Evolutionary conservation across 345 rosid genomes (phyloP).

Genomic region (Passiflora organensis): DNA sequence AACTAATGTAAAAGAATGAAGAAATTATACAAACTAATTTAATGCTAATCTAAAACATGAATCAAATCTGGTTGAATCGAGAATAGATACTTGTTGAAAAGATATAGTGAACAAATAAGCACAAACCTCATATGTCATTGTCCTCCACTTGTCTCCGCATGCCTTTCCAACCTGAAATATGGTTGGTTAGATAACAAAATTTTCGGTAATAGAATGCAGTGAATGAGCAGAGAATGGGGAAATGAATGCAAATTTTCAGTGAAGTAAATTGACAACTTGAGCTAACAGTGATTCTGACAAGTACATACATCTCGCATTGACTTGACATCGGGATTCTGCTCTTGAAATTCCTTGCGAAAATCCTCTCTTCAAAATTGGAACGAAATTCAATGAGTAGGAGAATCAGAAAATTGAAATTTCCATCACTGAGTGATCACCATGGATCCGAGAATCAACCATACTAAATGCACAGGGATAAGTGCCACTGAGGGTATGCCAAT

Average conservation of each 20-base stretch:
- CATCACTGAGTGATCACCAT: neutral
- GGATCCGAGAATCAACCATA: neutral
- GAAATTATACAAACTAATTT: too few species aligned
- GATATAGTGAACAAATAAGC: neutral
- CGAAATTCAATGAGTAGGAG: constrained; percentile 6
- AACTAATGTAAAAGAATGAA: too few species aligned
- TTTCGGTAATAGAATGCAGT: neutral
- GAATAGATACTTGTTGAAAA: neutral
- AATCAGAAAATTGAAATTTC: neutral
- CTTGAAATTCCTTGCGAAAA: constrained; percentile 80
- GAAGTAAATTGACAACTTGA: neutral
- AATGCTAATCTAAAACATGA: neutral
- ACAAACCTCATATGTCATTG: constrained; percentile 76
- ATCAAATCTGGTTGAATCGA: neutral
- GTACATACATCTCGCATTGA: constrained; percentile 81
- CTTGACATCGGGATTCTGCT: constrained; percentile 80
- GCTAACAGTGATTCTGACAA: neutral
- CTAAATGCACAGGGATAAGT: neutral
- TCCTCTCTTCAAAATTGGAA: constrained; percentile 54
- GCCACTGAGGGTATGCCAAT: neutral
- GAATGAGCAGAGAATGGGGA: neutral
- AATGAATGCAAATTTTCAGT: neutral
- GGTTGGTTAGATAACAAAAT: constrained; percentile 1
- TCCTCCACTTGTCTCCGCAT: constrained; percentile 95
- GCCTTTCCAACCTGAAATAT: constrained; percentile 76